Evolutionary conservation across 352 stramenopile species (phyloP), one percentile per base, ranked within the genome.

Genomic region (Pythium oligandrum): DNA sequence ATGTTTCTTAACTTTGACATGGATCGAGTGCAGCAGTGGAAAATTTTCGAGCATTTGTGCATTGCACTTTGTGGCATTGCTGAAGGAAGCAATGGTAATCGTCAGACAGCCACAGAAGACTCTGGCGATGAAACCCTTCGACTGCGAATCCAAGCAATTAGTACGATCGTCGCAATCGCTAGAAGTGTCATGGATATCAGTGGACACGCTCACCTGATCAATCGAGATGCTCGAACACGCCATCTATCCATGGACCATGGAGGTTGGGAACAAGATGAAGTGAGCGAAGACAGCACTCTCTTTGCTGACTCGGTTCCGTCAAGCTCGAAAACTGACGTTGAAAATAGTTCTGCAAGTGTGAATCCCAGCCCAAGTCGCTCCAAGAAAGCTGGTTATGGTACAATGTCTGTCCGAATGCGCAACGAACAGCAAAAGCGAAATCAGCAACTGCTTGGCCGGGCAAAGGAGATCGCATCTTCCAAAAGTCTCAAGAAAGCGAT

Each of bases 1-100:
- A 87, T 95, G 5, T 95, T 95, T 45, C 57, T 91, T 26, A 95
- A 95, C 51, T 95, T 93, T 43, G 84, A 95, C 63, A 69, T 95
- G 68, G 83, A 95, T 52, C 66, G 81, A 26, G 75, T 93, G 10
- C 84, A 95, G 48, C 80, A 93, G 51, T 95, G 84, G 84, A 95
- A 92, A 47, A 92, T 93, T 34, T 93, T 93, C 45, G 84, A 95
- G 58, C 84, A 90, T 36, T 73, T 93, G 36, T 92, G 76, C 47
- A 81, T 71, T 0, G 75, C 77, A 0, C 49, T 95, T 32, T 90
- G 84, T 35, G 84, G 67, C 9, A 90, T 93, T 36, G 76, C 80
- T 9, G 84, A 95, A 61, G 75, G 79, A 6, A 79, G 59, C 4
- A 67, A 54, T 8, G 63, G 46, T 26, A 26, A 26, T 2, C 48